These are phyloP conservation scores for Thelephora ganbajun DNA, from an alignment of 768 basidiomycete species.

Conservation along the genomic window DNA sequence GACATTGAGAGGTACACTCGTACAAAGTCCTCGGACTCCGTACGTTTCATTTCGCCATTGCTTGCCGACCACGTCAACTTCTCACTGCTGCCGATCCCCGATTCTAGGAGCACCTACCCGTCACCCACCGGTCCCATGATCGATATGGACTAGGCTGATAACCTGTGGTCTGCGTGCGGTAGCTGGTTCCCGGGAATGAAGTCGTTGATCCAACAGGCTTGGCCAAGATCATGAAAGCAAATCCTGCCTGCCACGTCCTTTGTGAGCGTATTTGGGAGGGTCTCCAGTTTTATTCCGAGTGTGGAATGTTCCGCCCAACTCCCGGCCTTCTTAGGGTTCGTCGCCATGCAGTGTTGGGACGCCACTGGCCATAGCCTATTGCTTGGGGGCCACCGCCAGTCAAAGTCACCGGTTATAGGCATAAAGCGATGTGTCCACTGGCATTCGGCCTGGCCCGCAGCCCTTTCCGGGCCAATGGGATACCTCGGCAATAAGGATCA, in stretches of 20 bases:
- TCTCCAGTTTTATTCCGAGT: slow-evolving; percentile 78
- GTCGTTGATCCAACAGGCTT: slow-evolving; percentile 94
- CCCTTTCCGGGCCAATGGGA: no score
- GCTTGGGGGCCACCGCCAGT: no score
- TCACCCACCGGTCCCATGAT: slow-evolving; percentile 98
- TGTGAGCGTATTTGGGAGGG: slow-evolving; percentile 98
- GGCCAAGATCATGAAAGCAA: slow-evolving; percentile 99
- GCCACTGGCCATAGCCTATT: no score
- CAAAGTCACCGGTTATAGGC: no score
- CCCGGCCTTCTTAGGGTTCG: slow-evolving; percentile 72
- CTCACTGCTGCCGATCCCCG: slow-evolving; percentile 42
- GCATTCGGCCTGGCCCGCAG: no score
- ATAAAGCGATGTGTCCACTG: no score
- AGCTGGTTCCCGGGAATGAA: slow-evolving; percentile 99
- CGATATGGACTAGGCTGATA: slow-evolving; percentile 97
- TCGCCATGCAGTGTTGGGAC: no score
- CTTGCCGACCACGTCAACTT: neutral
- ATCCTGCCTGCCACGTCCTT: slow-evolving; percentile 92
- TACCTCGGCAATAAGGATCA: no score
- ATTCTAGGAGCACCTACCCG: slow-evolving; percentile 98
- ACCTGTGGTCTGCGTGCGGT: no score
- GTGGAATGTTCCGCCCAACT: slow-evolving; percentile 3
- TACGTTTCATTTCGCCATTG: slow-evolving; percentile 20
- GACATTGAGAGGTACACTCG: no score
- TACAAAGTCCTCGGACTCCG: slow-evolving; percentile 99